phyloP scores from a whole-genome alignment of 805 yeast species.

The Hanseniaspora lachancei region DNA sequence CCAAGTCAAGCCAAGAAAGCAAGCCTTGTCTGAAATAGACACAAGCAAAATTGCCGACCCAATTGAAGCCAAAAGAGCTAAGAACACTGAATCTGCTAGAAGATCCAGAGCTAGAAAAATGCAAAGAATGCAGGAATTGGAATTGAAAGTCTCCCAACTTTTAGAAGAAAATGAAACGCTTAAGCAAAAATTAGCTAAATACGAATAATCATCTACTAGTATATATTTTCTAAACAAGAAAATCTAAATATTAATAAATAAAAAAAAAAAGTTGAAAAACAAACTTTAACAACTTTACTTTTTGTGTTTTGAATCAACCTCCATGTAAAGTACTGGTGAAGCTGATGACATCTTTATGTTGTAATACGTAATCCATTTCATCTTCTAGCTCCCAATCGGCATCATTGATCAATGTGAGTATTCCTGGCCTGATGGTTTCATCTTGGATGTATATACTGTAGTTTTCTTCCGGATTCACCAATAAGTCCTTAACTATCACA shows the following conservation, averaged over 20 bases:
- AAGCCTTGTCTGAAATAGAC: conserved; percentile 60
- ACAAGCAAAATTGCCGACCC: conserved; percentile 44
- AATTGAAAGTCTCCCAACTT: conserved; percentile 57
- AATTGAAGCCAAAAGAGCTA: conserved; percentile 75
- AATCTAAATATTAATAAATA: not conserved
- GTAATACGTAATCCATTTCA: conserved; percentile 65
- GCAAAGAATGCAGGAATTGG: conserved; percentile 76
- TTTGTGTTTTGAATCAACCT: conserved; percentile 35
- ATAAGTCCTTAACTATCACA: conserved; percentile 35
- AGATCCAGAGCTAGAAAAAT: conserved; percentile 86
- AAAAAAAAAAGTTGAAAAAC: not conserved
- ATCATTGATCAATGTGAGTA: conserved; percentile 79
- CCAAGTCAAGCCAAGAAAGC: conserved; percentile 60
- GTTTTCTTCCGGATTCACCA: conserved; percentile 51
- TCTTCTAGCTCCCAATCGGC: conserved; percentile 96
- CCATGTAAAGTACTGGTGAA: conserved; percentile 94
- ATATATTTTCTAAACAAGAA: no score
- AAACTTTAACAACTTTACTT: not conserved
- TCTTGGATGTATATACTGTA: conserved; percentile 68
- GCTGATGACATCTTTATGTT: conserved; percentile 62
- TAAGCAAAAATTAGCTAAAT: conserved; percentile 32
- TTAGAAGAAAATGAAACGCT: conserved; percentile 51
- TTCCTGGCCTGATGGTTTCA: conserved; percentile 78
- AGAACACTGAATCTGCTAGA: conserved; percentile 92
- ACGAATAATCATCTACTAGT: not conserved